Conservation (phyloP, 2,329 filamentous ascomycete species). For the Trichothecium sympodiale region DNA sequence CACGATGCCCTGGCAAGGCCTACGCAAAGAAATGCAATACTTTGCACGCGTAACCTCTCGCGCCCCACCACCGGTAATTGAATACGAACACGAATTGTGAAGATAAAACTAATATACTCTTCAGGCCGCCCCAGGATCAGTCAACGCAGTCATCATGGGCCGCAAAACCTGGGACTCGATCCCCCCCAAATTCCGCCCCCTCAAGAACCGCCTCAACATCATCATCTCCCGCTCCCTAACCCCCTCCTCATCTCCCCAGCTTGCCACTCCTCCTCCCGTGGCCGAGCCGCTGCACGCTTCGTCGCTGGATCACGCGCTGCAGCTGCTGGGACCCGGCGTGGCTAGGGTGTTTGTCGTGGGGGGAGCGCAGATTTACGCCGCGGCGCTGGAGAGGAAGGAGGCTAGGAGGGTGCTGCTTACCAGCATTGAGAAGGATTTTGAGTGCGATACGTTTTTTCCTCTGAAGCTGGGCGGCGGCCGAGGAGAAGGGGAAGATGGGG, state of each 20-base stretch:
- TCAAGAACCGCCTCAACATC: slow-evolving; percentile 72
- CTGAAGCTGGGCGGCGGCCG: slow-evolving; percentile 35
- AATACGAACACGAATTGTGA: too few species aligned
- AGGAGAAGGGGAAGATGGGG: slow-evolving; percentile 14
- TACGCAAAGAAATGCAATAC: slow-evolving; percentile 88
- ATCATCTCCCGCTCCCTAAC: slow-evolving; percentile 54
- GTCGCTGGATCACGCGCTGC: slow-evolving; percentile 48
- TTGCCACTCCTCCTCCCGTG: slow-evolving; percentile 6
- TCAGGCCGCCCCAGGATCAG: slow-evolving; percentile 18
- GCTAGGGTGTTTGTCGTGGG: slow-evolving; percentile 77
- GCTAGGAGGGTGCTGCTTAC: slow-evolving; percentile 59
- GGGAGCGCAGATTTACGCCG: slow-evolving; percentile 73
- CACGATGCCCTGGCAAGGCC: slow-evolving; percentile 75
- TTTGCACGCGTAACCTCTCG: slow-evolving; percentile 84
- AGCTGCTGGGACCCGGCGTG: slow-evolving; percentile 22
- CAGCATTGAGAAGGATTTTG: slow-evolving; percentile 55
- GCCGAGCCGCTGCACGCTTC: slow-evolving; percentile 42
- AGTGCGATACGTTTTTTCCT: slow-evolving; percentile 67
- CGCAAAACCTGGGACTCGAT: slow-evolving; percentile 95
- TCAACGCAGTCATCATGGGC: slow-evolving; percentile 89
- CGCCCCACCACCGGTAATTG: slow-evolving; percentile 30
- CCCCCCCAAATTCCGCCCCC: slow-evolving; percentile 64
- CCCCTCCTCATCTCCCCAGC: slow-evolving; percentile 7
- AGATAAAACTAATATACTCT: too few species aligned
- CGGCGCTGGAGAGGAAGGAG: slow-evolving; percentile 49